Percentiles rank a stretch among this genome's conserved stretches.
Conservation (phyloP, 768 basidiomycete genomes). For the Boletus pseudopeckii region DNA sequence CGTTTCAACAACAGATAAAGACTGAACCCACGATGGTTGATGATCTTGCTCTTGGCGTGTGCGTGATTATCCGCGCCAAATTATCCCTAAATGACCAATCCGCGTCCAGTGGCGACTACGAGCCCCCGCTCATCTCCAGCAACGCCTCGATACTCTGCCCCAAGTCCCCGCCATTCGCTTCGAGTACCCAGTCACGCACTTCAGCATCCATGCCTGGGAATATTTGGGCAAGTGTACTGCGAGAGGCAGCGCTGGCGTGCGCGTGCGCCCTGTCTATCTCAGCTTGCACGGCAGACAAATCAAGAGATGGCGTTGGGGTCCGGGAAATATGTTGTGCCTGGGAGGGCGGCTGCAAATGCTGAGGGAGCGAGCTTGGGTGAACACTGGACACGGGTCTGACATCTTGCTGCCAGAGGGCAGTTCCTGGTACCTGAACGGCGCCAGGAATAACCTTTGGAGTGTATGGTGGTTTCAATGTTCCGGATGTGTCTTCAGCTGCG, state of each 20-base stretch:
- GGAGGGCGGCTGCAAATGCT: conserved; percentile 35
- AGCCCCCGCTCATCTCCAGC: conserved; percentile 61
- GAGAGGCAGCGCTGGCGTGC: conserved; percentile 65
- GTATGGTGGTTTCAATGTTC: neutral
- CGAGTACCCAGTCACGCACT: conserved; percentile 84
- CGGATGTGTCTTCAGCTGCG: conserved; percentile 48
- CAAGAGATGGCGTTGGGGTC: conserved; percentile 67
- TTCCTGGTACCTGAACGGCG: conserved; percentile 46
- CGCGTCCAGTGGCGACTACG: conserved; percentile 4
- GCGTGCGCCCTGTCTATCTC: conserved; percentile 79
- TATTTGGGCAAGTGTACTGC: conserved; percentile 80
- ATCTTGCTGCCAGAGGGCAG: conserved; percentile 52
- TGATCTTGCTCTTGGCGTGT: neutral
- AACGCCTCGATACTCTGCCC: conserved; percentile 86
- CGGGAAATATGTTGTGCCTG: conserved; percentile 60
- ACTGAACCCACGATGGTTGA: neutral
- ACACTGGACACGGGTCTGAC: neutral
- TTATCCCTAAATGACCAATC: neutral
- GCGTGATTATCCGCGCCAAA: neutral
- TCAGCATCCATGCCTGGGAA: conserved; percentile 83
- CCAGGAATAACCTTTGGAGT: conserved; percentile 34
- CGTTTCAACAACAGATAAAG: neutral
- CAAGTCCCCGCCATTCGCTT: conserved; percentile 84
- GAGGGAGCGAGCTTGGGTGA: conserved; percentile 23
- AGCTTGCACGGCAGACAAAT: conserved; percentile 65